Conservation (phyloP, 2,329 filamentous ascomycete species). For the Fusarium humuli region DNA sequence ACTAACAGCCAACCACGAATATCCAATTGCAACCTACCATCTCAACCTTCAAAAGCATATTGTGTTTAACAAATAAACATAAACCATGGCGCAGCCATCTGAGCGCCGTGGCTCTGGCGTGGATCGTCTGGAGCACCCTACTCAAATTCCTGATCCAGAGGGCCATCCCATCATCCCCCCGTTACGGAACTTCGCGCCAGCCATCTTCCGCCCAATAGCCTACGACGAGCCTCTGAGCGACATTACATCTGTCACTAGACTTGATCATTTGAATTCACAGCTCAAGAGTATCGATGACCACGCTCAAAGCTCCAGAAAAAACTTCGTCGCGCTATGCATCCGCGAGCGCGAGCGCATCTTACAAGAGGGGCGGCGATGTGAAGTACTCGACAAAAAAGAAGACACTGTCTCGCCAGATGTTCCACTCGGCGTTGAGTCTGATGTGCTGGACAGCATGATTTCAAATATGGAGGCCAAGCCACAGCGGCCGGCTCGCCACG, state of each 20-base stretch:
- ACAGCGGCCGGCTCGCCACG: not conserved
- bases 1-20: constrained; percentile 10
- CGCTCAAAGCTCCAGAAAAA: constrained; percentile 45
- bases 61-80: not conserved
- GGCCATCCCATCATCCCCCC: constrained; percentile 27
- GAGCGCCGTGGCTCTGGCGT: not conserved
- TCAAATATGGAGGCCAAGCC: constrained; percentile 46
- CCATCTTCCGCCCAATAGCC: constrained; percentile 51
- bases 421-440: constrained; percentile 6
- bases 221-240: constrained; percentile 13
- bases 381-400: constrained; percentile 13
- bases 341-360: constrained; percentile 51
- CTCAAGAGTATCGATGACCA: constrained; percentile 45
- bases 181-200: constrained; percentile 11
- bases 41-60: not conserved
- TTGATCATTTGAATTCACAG: constrained; percentile 35
- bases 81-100: constrained; percentile 29
- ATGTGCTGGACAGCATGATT: constrained; percentile 46
- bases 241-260: constrained; percentile 13
- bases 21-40: not conserved
- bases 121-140: not conserved
- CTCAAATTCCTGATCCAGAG: constrained; percentile 20
- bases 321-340: constrained; percentile 47
- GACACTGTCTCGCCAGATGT: not conserved
- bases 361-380: constrained; percentile 36